Evolutionary conservation across 768 basidiomycete genomes (phyloP).

Genomic region (Mycena latifolia): DNA sequence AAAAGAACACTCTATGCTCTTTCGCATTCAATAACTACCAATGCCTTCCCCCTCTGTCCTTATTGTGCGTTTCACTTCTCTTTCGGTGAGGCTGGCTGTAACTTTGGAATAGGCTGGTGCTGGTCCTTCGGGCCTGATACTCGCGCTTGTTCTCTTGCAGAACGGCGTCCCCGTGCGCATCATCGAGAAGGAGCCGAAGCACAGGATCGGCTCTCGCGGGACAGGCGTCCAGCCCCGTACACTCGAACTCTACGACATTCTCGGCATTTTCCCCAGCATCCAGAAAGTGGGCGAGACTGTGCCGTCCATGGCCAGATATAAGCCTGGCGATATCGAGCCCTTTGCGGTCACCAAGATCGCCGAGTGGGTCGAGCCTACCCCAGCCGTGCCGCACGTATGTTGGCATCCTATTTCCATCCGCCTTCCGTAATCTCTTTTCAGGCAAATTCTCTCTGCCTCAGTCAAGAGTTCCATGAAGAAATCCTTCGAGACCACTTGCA

Average conservation of each 20-base stretch:
- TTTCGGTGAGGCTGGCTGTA: neutral
- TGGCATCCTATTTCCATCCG: neutral
- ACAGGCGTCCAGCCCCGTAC: conserved; percentile 43
- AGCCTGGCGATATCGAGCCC: conserved; percentile 26
- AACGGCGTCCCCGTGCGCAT: conserved; percentile 49
- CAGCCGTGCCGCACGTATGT: conserved; percentile 37
- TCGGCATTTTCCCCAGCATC: conserved; percentile 39
- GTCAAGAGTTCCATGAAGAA: conserved; percentile 44
- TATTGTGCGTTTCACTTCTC: neutral
- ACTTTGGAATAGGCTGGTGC: conserved; percentile 25
- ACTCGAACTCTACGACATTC: conserved; percentile 41
- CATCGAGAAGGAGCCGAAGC: conserved; percentile 41
- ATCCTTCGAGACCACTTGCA: conserved; percentile 46
- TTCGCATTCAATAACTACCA: neutral
- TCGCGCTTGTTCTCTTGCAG: conserved; percentile 44
- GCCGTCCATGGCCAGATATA: conserved; percentile 27
- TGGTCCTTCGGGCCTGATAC: conserved; percentile 42
- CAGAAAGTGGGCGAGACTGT: neutral
- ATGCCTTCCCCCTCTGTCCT: neutral
- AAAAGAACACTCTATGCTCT: too few species aligned
- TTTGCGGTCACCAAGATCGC: neutral
- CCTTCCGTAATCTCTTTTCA: conserved; percentile 11
- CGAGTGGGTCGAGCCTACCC: conserved; percentile 29
- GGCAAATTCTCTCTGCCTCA: conserved; percentile 37
- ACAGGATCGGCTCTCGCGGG: conserved; percentile 41